These are phyloP conservation scores for Sclerotinia borealis DNA, from an alignment of 2,329 filamentous ascomycete genomes.

Conservation along the genomic window DNA sequence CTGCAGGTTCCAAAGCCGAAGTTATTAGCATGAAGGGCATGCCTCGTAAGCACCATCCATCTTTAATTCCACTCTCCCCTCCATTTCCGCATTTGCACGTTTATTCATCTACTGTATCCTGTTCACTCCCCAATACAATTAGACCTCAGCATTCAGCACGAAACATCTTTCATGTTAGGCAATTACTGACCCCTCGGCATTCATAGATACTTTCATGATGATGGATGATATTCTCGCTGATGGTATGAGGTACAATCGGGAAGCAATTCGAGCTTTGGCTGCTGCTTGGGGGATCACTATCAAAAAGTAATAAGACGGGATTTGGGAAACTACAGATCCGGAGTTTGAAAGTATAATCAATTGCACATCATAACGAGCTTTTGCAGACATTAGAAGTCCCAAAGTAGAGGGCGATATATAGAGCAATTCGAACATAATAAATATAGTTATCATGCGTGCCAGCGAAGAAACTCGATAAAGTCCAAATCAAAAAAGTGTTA, in stretches of 20 bases:
- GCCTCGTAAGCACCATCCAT: slow-evolving; percentile 12
- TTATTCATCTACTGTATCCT: too few relatives aligned
- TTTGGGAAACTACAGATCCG: background rate
- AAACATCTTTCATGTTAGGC: background rate
- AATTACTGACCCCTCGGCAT: background rate
- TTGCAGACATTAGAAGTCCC: background rate
- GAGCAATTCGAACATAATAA: background rate
- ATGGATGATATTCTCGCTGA: slow-evolving; percentile 21
- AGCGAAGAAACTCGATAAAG: background rate
- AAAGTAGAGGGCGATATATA: background rate
- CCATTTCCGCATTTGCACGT: background rate
- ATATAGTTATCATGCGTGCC: background rate
- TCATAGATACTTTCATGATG: slow-evolving; percentile 19
- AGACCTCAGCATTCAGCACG: background rate
- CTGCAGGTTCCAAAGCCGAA: slow-evolving; percentile 16
- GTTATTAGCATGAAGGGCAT: slow-evolving; percentile 17
- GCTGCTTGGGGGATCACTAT: background rate
- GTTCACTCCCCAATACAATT: background rate
- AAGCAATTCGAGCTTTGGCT: slow-evolving; percentile 16
- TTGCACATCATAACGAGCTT: background rate
- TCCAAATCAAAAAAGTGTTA: background rate
- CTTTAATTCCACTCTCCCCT: too few relatives aligned
- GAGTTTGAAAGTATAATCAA: background rate
- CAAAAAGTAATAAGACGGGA: background rate
- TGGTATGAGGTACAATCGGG: slow-evolving; percentile 19